Percentiles rank a stretch among this genome's conserved stretches.
phyloP scores from a whole-genome alignment of 2,329 filamentous ascomycete genomes.

The Aspergillus pseudoviridinutans region DNA sequence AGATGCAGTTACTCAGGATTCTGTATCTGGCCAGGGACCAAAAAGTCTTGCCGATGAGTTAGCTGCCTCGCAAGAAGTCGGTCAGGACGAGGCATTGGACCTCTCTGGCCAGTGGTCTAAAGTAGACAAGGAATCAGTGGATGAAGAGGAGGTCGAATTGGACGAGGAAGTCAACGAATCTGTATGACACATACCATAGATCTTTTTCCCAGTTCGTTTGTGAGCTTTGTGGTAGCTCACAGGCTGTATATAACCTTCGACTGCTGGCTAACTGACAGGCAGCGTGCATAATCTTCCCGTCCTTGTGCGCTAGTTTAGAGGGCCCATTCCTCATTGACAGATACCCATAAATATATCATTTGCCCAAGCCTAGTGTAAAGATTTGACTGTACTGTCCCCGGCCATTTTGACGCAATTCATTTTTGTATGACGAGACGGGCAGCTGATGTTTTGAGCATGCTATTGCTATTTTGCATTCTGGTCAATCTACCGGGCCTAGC shows the following conservation, averaged over 20 bases:
- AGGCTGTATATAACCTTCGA: not conserved
- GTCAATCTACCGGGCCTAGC: not conserved
- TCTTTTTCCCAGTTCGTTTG: not conserved
- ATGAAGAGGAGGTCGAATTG: constrained; percentile 8
- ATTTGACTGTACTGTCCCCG: not conserved
- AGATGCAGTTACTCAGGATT: constrained; percentile 13
- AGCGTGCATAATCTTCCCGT: not conserved
- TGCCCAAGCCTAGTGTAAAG: not conserved
- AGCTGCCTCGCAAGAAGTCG: constrained; percentile 24
- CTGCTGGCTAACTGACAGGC: not conserved
- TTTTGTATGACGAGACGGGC: not conserved
- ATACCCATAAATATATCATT: not conserved
- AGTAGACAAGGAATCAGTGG: constrained; percentile 27
- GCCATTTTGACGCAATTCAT: no score
- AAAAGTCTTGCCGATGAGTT: constrained; percentile 9
- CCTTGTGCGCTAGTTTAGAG: not conserved
- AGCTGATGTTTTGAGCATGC: not conserved
- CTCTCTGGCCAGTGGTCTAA: constrained; percentile 37
- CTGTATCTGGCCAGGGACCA: constrained; percentile 5
- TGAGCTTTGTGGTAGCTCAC: not conserved
- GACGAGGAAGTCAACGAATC: constrained; percentile 1
- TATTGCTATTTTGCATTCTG: not conserved
- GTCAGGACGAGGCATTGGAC: constrained; percentile 30
- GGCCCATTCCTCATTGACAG: not conserved
- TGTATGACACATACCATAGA: not conserved